These are phyloP conservation scores for Leccinellum albellum DNA, from an alignment of 768 basidiomycete species.

Conservation along the genomic window DNA sequence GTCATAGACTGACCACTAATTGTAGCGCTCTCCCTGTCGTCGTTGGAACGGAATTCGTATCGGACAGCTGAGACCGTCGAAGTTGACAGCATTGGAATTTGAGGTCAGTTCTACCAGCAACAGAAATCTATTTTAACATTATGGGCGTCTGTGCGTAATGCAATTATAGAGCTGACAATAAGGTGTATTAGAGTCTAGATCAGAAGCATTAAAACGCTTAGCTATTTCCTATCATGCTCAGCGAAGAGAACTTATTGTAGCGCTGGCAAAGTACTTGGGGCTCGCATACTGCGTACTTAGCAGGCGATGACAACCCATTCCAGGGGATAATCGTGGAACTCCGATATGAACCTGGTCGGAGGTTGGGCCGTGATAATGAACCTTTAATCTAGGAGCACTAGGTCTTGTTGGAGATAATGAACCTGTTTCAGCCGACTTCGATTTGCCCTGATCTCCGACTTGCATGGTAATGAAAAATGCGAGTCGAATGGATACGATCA, in stretches of 20 bases:
- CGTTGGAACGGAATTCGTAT: slow-evolving; percentile 2
- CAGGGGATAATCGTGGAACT: not conserved
- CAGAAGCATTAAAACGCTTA: not conserved
- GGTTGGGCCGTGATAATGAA: not conserved
- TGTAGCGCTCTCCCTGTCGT: not conserved
- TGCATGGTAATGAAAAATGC: not conserved
- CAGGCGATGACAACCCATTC: not conserved
- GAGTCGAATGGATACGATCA: not conserved
- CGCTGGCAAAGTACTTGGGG: not conserved
- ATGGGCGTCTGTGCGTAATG: not conserved
- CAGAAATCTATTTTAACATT: not conserved
- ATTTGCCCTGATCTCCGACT: slow-evolving; percentile 2
- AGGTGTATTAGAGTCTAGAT: not conserved
- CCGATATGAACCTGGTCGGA: not conserved
- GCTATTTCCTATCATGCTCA: not conserved
- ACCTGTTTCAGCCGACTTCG: not conserved
- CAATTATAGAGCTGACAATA: not conserved
- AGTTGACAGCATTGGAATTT: not conserved
- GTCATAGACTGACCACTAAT: not conserved
- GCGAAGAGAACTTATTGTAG: not conserved
- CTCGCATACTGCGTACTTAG: not conserved
- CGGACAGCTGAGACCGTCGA: not conserved
- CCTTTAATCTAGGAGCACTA: not conserved
- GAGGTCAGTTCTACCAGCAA: not conserved
- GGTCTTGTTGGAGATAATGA: not conserved